These are phyloP conservation scores for Daldinia vernicosa DNA, from an alignment of 495 filamentous ascomycete genomes.

Conservation along the genomic window DNA sequence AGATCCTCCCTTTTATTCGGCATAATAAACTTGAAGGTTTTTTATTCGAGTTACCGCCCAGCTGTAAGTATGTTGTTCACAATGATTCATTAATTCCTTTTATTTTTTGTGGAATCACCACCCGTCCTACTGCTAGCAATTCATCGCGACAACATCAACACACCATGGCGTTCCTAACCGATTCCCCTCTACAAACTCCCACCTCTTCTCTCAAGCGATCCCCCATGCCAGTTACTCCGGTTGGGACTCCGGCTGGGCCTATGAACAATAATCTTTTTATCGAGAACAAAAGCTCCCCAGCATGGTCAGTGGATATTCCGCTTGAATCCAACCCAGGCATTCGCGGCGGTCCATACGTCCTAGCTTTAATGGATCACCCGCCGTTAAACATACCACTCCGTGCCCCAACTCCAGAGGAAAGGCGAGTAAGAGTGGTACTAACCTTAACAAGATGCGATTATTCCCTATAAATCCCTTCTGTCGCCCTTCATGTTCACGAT, in stretches of 20 bases:
- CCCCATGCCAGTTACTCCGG: not conserved
- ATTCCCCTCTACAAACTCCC: not conserved
- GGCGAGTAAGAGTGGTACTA: conserved; percentile 10
- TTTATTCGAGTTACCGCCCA: not conserved
- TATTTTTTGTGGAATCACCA: not conserved
- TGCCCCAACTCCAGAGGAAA: not conserved
- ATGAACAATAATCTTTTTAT: conserved; percentile 24
- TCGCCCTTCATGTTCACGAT: not conserved
- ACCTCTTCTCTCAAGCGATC: not conserved
- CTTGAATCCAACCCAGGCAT: conserved; percentile 25
- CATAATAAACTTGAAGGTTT: not conserved
- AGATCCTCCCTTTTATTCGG: not conserved
- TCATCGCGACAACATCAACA: not conserved
- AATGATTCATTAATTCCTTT: conserved; percentile 1
- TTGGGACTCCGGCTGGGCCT: conserved; percentile 22
- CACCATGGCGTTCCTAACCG: not conserved
- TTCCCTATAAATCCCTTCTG: not conserved
- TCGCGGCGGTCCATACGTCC: conserved; percentile 35
- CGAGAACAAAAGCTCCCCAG: not conserved
- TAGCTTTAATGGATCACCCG: conserved; percentile 7
- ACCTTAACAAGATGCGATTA: not conserved
- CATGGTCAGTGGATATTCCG: conserved; percentile 11
- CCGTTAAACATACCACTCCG: conserved; percentile 8
- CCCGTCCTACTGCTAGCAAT: not conserved
- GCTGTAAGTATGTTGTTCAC: conserved; percentile 31